Percentiles rank a stretch among this genome's conserved stretches.
phyloP scores from a whole-genome alignment of 441 rosid species.

The Adansonia rubrostipa region DNA sequence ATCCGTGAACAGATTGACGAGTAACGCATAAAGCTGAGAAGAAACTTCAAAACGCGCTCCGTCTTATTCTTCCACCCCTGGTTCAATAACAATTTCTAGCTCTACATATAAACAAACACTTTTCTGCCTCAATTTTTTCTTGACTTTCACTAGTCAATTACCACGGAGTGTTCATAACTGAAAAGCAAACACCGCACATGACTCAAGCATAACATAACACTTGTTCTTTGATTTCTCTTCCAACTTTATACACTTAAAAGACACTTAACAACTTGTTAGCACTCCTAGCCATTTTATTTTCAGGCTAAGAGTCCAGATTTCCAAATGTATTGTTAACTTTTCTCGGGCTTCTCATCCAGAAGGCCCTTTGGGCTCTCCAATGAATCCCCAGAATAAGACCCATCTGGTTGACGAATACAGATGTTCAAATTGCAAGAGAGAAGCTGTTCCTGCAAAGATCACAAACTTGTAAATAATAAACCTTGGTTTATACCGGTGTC shows the following conservation, averaged over 20 bases:
- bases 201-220: conserved; percentile 33
- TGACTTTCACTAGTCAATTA: conserved; percentile 21
- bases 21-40: conserved; percentile 26
- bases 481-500: conserved; percentile 10
- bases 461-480: conserved; percentile 20
- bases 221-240: conserved; percentile 38
- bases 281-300: conserved; percentile 37
- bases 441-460: conserved; percentile 59
- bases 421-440: conserved; percentile 72
- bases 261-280: conserved; percentile 50
- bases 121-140: conserved; percentile 24
- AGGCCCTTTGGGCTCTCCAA: conserved; percentile 57
- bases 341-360: conserved; percentile 46
- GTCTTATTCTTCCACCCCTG: conserved; percentile 37
- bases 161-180: conserved; percentile 36
- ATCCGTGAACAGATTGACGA: conserved; percentile 23
- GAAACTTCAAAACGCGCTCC: conserved; percentile 31
- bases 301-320: conserved; percentile 35
- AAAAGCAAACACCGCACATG: conserved; percentile 54
- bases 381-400: conserved; percentile 71
- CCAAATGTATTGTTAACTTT: conserved; percentile 37
- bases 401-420: conserved; percentile 71
- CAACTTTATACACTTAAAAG: conserved; percentile 56
- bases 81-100: conserved; percentile 33
- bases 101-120: conserved; percentile 39